Evolutionary conservation across 2,329 filamentous ascomycete species (phyloP), one percentile per base, ranked within the genome.

Genomic region (Rachicladosporium sp.): DNA sequence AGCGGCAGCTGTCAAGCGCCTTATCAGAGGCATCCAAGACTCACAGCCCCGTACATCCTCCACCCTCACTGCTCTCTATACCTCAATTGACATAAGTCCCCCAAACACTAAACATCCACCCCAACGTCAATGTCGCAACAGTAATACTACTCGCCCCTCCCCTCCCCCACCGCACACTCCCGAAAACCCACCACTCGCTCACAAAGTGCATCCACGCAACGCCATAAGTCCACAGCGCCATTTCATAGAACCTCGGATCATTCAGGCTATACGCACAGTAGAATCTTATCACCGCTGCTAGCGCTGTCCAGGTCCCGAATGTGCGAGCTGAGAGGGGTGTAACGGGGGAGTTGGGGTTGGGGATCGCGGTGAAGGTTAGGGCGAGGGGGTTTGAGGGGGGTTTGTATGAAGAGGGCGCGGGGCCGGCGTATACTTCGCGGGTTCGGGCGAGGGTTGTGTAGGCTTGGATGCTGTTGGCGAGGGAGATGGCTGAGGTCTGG

Each of bases 301-400:
- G 69, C 42, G 89, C 71, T 0, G 88, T 93, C 80, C 87, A 95
- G 23, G 84, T 91, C 39, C 82, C 87, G 59, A 93, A 93, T 12
- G 85, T 78, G 47, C 85, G 79, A 19, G 79, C 79, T 8, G 78
- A 80, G 23, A 94, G 75, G 4, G 81, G 76, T 4, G 83, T 88
- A 41, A 85, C 74, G 37, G 9, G 69, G 67, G 42, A 39, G 11
- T 41, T 41, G 4, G 31, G 32, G 19, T 34, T 57, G 53, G 38
- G 65, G 59, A 41, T 55, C 37, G 36, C 32, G 30, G 37, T 63
- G 23, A 27, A 27, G 5, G 23, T 27, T 4, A 27, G 23, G 23
- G 23, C 23, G 2, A 27, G 23, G 8, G 23, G 23, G 23, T 27
- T 27, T 53, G 7, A 60, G 61, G 48, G 35, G 23, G 37, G 32